Base-by-base conservation (phyloP, 495 filamentous ascomycete species). In the Thermothielavioides terrestris region DNA sequence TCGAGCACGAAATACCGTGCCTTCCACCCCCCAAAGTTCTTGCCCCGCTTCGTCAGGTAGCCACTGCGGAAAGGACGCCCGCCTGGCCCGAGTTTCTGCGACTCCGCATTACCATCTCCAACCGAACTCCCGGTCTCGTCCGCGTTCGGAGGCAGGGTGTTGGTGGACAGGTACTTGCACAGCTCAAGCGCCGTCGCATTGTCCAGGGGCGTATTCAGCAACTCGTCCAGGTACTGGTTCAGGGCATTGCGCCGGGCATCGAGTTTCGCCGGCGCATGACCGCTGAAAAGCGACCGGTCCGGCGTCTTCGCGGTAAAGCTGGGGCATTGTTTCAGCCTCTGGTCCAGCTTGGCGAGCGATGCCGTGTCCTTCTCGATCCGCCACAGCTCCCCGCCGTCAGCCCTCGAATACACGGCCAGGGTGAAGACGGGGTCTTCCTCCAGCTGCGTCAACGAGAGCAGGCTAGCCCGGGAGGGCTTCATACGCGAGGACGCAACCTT, bases 11-110 rank as follows among this genome's bases (percentile, higher is more conserved):
- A 98, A 62, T 86, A 97, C 46, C 92, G 77, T 14, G 88, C 88
- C 64, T 98, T 98, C 92, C 92, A 98, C n/a, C 92, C 92, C 21
- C 92, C 92, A 67, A 97, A 97, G 56, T 95, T 96, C 72, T 98
- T 98, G 22, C 92, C 92, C 48, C 85, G 75, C 69, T 98, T 98
- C 6, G 92, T 96, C 26, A 98, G 72, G 71, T 96, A 97, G 14
- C 92, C 92, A 61, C 83, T 89, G 60, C 90, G 91, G 53, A 81
- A 73, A 1, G 84, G 80, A 46, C 80, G 81, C 3, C 80, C 81
- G 52, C 85, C 77, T 8, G 79, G 72, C 0, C 80, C 78, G 22
- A 61, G 64, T 42, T 66, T 72, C 30, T 67, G 60, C 38, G 58
- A 50, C 72, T 71, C 63, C 63, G 42, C 37, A 53, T 58, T 61